Evolutionary conservation across 345 rosid genomes (phyloP).

Genomic region (Eucalyptus melliodora): DNA sequence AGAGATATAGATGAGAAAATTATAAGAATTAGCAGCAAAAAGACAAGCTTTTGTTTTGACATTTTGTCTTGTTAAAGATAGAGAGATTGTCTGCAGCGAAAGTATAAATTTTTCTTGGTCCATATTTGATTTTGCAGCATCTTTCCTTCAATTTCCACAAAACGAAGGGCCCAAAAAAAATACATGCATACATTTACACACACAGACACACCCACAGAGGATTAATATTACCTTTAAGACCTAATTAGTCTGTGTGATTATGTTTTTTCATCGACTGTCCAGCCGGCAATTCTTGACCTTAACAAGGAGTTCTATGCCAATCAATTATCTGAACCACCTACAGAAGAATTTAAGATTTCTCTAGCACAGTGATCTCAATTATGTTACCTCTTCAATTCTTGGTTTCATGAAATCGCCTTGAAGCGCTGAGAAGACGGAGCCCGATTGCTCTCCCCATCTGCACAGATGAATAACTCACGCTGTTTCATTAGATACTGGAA

Average conservation of each 20-base stretch:
- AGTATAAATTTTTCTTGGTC: not conserved
- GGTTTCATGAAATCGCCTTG: conserved; percentile 81
- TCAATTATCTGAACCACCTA: not conserved
- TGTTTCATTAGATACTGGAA: not conserved
- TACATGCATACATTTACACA: not conserved
- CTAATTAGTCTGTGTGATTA: not conserved
- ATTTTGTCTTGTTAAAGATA: not conserved
- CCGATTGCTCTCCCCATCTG: conserved; percentile 82
- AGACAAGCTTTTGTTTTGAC: not conserved
- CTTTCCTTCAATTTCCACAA: not conserved
- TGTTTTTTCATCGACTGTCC: not conserved
- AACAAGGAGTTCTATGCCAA: not conserved
- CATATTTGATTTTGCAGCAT: not conserved
- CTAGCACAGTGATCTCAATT: not conserved
- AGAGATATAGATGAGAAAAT: not conserved
- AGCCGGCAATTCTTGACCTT: not conserved
- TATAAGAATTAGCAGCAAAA: not conserved
- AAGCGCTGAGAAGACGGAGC: conserved; percentile 29
- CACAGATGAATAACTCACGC: not conserved
- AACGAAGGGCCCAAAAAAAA: not conserved
- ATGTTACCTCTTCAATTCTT: conserved; percentile 47
- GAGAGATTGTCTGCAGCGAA: not conserved
- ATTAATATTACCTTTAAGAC: not conserved
- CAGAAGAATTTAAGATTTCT: not conserved
- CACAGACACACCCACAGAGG: not conserved